Evolutionary conservation across 1,139 yeast species (phyloP), one percentile per base, ranked within the genome.

Genomic region (Magnusiomyces paraingens): DNA sequence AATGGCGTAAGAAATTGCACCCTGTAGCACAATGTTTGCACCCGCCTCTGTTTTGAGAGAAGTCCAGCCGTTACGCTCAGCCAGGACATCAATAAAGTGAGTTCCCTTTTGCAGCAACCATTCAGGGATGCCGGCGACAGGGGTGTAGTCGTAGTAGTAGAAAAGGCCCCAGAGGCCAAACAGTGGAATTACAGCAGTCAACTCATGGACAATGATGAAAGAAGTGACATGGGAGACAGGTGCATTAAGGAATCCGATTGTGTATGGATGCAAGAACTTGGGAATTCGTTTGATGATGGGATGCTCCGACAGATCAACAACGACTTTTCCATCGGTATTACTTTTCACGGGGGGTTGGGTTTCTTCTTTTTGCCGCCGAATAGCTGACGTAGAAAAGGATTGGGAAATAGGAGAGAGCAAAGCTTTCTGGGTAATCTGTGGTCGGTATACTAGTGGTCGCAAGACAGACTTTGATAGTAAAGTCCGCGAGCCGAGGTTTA

Each of bases 1-100:
- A 11, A 86, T 71, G 1, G 88, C 90, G 65, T 86, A 91, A 0
- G 97, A 84, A 49, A 88, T 81, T 0, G 96, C 95, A n/a, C 97
- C 97, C 55, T 90, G 91, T 61, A 82, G 71, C 1, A 88, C 74
- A 38, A 85, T 70, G 49, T 71, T 72, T 38, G 85, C 75, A 62
- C 85, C 83, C 38, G 79, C 82, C 54, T 73, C 77, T 41, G 81
- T 64, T 44, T 77, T 55, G 41, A 62, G 52, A 35, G 63, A 55
- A 15, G 61, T 58, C 73, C 73, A 70, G 29, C 65, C 63, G 54
- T 72, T 68, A 17, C 68, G 60, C 45, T 68, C 68, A 3, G 70
- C 71, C 49, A 76, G 74, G 39, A 73, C 73, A 58, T 83, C 83
- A 53, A 86, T 80, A 48, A 82, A 76, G 46, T 75, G 77, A 0